Evolutionary conservation across 116 monocot genomes (phyloP).

Genomic region (Dioscorea cayenensis): DNA sequence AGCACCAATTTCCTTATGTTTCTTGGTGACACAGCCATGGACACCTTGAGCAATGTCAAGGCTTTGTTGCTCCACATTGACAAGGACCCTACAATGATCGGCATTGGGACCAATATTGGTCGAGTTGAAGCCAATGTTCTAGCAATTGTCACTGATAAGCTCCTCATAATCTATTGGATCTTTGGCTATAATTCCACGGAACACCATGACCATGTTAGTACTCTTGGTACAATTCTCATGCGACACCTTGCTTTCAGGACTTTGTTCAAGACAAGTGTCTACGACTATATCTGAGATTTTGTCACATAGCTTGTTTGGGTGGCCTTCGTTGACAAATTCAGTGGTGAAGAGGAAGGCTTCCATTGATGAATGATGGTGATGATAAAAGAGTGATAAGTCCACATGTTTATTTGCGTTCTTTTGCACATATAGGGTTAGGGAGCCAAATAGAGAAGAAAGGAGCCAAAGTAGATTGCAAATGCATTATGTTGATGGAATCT

Average conservation of each 20-base stretch:
- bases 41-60: not conserved
- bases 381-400: slow-evolving; percentile 1
- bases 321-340: not conserved
- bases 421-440: too few species aligned
- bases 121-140: not conserved
- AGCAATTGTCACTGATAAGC: not conserved
- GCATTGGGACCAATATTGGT: not conserved
- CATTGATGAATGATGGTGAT: too few species aligned
- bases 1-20: not conserved
- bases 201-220: slow-evolving; percentile 3
- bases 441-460: too few species aligned
- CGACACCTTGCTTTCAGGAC: not conserved
- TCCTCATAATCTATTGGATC: not conserved
- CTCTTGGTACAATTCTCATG: not conserved
- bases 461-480: too few species aligned
- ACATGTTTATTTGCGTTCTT: too few species aligned
- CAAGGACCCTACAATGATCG: not conserved
- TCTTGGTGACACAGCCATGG: not conserved
- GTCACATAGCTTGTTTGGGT: not conserved
- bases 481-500: too few species aligned
- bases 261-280: not conserved
- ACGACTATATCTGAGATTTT: not conserved
- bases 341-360: slow-evolving; percentile 1
- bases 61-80: not conserved
- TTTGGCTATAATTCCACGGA: not conserved